Conservation (phyloP, 2,329 filamentous ascomycete genomes). For the Nemania sp. region DNA sequence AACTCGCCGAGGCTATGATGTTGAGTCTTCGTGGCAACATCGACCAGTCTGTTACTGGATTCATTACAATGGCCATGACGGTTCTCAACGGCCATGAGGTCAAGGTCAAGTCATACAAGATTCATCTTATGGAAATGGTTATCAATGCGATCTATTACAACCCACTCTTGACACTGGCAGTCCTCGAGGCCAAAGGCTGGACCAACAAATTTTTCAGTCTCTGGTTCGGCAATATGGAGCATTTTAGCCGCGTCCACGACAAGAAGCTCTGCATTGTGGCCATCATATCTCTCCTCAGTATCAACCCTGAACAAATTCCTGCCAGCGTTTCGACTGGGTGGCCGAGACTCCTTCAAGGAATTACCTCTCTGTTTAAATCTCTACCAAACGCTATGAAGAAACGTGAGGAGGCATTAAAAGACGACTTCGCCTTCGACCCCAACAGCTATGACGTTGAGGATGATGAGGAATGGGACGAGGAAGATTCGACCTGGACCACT, state of each 20-base stretch:
- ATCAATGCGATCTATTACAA: constrained; percentile 99
- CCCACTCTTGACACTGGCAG: constrained; percentile 78
- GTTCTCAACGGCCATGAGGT: constrained; percentile 76
- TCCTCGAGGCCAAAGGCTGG: constrained; percentile 90
- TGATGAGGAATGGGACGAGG: constrained; percentile 82
- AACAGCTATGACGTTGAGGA: constrained; percentile 65
- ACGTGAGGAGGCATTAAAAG: constrained; percentile 88
- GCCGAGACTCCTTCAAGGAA: constrained; percentile 85
- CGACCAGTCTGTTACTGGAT: constrained; percentile 85
- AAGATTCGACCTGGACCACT: constrained; percentile 79
- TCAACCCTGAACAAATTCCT: constrained; percentile 82
- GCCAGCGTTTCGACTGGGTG: constrained; percentile 93
- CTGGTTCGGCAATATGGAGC: constrained; percentile 96
- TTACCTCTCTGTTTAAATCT: constrained; percentile 89
- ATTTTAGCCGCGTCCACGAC: constrained; percentile 92
- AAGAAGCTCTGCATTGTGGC: constrained; percentile 98
- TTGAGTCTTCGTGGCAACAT: constrained; percentile 87
- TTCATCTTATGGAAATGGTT: constrained; percentile 98
- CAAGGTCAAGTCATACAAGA: constrained; percentile 90
- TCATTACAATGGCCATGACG: constrained; percentile 86
- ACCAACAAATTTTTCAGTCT: constrained; percentile 99
- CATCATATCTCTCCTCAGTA: constrained; percentile 81
- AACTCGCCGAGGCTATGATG: constrained; percentile 96
- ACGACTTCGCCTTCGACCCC: constrained; percentile 77
- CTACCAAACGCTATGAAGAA: constrained; percentile 87